A percentile compares a stretch with the other conserved stretches of the same genome.
phyloP scores from a whole-genome alignment of 2,329 filamentous ascomycete species.

The Colletotrichum coccodes region DNA sequence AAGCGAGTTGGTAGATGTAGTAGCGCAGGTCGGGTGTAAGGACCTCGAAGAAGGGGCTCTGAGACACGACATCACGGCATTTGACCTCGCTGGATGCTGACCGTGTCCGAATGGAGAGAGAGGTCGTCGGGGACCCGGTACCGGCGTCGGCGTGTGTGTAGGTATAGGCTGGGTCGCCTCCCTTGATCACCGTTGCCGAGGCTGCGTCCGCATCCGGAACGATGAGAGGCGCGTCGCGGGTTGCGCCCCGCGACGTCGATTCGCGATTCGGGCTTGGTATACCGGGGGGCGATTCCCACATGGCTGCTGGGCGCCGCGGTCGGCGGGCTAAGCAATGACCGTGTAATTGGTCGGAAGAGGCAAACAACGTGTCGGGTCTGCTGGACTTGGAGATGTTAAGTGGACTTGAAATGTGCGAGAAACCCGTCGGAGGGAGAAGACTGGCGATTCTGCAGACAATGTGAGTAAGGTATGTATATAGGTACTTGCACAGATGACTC shows the following conservation, averaged over 20 bases:
- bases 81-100: background rate
- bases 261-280: slow-evolving; percentile 16
- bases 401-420: background rate
- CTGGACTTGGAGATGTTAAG: background rate
- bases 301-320: slow-evolving; percentile 10
- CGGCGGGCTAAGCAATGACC: background rate
- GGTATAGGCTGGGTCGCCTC: background rate
- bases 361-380: background rate
- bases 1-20: slow-evolving; percentile 32
- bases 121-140: background rate
- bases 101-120: slow-evolving; percentile 6
- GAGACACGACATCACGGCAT: background rate
- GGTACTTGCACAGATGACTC: background rate
- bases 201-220: slow-evolving; percentile 25
- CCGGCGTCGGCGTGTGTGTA: background rate
- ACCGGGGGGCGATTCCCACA: slow-evolving; percentile 8
- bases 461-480: background rate
- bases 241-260: background rate
- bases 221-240: slow-evolving; percentile 22
- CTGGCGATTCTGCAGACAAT: background rate
- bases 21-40: slow-evolving; percentile 31
- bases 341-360: background rate
- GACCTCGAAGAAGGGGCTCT: slow-evolving; percentile 29
- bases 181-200: slow-evolving; percentile 14
- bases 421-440: background rate